Evolutionary conservation across 768 basidiomycete species (phyloP), one percentile per base, ranked within the genome.

Genomic region (Agrocybe chaxingu): DNA sequence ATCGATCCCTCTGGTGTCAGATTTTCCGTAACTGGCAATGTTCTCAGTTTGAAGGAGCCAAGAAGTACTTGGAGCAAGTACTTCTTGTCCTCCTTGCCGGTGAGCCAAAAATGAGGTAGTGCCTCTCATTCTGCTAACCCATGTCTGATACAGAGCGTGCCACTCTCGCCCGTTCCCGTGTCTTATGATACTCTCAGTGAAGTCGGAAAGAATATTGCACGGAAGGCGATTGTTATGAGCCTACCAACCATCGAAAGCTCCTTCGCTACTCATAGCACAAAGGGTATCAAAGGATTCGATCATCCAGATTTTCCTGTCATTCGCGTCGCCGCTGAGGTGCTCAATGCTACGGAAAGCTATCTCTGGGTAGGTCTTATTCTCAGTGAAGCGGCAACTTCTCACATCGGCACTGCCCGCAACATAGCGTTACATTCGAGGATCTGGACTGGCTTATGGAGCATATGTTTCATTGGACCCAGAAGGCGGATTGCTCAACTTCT

Each of bases 171-270:
- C 0, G 75, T 97, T 9, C 84, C 83, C 7, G 66, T 86, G 18
- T 72, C 85, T 2, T 73, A 67, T 7, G 76, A 89, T 42, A 88
- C 88, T 0, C 79, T 98, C 42, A 92, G 82, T 51, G 72, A 77
- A 7, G 66, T 92, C 6, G 97, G 96, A 33, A 77, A 75, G 60
- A 77, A 84, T 11, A 91, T 93, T 1, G 65, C 75, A 6, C 83
- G 76, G 63, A 87, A 85, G 77, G 90, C 88, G 24, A 77, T 92
- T 29, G 78, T 98, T 18, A 87, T 95, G 68, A 85, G 90, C 53
- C 78, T 98, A 50, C 87, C 94, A 1, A 93, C 92, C 3, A 96
- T 98, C 54, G 97, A 99, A 70, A 96, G 92, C 60, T 88, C 91
- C 2, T 98, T 84, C 65, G 87, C 82, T 13, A 80, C 74, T 8